Percentiles rank a stretch among this genome's conserved stretches.
Conservation (phyloP, 495 filamentous ascomycete species). For the Pseudevernia furfuracea region DNA sequence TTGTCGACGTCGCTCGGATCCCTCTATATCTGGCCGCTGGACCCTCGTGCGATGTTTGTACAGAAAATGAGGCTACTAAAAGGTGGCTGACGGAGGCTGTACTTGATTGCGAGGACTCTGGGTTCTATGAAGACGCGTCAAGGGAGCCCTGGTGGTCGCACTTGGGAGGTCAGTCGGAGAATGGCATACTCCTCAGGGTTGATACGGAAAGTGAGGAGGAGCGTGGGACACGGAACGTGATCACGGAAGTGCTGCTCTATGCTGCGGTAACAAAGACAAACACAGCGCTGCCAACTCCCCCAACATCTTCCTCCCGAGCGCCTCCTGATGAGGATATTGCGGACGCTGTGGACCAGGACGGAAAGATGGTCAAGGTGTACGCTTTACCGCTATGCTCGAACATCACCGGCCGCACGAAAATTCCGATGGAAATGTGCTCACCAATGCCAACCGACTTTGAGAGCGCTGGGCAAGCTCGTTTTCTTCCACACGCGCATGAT, state of each 20-base stretch:
- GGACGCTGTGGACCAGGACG: constrained; percentile 5
- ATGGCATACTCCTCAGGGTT: constrained; percentile 23
- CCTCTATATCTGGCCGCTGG: constrained; percentile 45
- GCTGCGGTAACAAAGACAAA: constrained; percentile 22
- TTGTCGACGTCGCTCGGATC: constrained; percentile 42
- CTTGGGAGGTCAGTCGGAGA: constrained; percentile 19
- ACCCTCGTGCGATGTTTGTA: constrained; percentile 43
- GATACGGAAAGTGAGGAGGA: constrained; percentile 10
- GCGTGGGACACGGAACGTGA: constrained; percentile 19
- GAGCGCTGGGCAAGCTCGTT: constrained; percentile 8
- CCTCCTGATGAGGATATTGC: constrained; percentile 2
- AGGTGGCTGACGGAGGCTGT: constrained; percentile 35
- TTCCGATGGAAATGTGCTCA: constrained; percentile 3
- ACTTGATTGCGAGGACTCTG: constrained; percentile 24
- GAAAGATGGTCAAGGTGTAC: constrained; percentile 23
- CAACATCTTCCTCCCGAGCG: constrained; percentile 38
- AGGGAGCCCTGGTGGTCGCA: constrained; percentile 17
- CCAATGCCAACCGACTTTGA: background rate
- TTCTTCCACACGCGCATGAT: constrained; percentile 10
- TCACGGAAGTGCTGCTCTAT: constrained; percentile 52
- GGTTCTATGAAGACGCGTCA: constrained; percentile 31
- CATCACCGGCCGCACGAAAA: constrained; percentile 20
- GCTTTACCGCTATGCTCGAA: constrained; percentile 37
- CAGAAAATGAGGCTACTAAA: constrained; percentile 32
- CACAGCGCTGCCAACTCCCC: constrained; percentile 36